Evolutionary conservation across 768 basidiomycete species (phyloP), one percentile per base, ranked within the genome.

Genomic region (Imleria badia): DNA sequence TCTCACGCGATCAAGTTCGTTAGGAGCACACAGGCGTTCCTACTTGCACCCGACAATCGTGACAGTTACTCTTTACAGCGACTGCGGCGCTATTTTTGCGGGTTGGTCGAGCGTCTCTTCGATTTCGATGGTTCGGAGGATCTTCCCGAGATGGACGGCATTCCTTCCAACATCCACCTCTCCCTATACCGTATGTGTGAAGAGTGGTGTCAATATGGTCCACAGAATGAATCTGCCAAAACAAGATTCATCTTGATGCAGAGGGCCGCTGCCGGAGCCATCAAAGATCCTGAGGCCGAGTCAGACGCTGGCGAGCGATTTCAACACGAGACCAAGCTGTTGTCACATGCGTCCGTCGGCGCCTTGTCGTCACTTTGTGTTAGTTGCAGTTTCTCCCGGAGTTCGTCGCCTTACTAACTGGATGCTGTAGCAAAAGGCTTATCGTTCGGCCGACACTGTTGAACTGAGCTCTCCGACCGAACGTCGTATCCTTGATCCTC

Each of bases 161-260:
- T 90, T 48, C 85, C 89, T 2, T 75, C 80, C 6, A 82, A 89
- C 53, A 86, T 86, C 75, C 84, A 92, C 64, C 78, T 94, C 8
- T 80, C 86, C 3, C 72, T 96, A 31, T 96, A 91, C 71, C 83
- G 87, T 33, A 75, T 93, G 36, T 94, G 92, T 60, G 92, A 95
- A 70, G 92, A 94, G 63, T 97, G 94, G 94, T 96, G 94, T 69
- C 86, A 91, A 63, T 76, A 89, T 43, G 94, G 91, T 6, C 80
- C 84, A 30, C 85, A 90, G 61, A 78, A 83, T 1, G 90, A 93
- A 56, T 72, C 75, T n/a, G 80, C 82, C 36, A 87, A 84, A 67
- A 87, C 85, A 50, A 80, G 89, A 45, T 73, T 87, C 40, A 78
- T 82, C 23, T 64, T 80, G 51, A 93, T 94, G 83, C 84, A 91